These are phyloP conservation scores for Claviceps fusiformis DNA, from an alignment of 2,329 filamentous ascomycete species.

Conservation along the genomic window DNA sequence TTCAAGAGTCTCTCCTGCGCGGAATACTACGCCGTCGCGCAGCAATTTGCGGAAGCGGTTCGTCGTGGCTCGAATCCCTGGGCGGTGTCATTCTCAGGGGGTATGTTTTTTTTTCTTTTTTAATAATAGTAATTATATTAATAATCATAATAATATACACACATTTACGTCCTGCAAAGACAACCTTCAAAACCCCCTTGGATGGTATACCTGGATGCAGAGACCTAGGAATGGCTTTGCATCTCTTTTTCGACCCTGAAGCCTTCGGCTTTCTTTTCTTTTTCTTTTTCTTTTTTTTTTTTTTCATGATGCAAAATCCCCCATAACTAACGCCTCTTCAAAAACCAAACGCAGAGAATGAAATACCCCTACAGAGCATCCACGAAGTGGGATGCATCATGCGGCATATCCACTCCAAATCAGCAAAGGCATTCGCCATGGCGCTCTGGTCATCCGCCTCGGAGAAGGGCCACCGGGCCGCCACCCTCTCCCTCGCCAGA, in stretches of 20 bases:
- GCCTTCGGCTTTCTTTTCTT: background rate
- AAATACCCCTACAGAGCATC: conserved; percentile 9
- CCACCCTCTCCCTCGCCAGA: conserved; percentile 17
- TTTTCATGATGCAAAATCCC: background rate
- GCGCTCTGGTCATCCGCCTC: conserved; percentile 20
- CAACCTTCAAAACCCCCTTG: too few relatives aligned
- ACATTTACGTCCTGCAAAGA: too few relatives aligned
- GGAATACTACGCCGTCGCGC: conserved; percentile 13
- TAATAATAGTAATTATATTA: too few relatives aligned
- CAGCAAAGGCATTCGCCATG: conserved; percentile 9
- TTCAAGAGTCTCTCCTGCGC: conserved; percentile 11
- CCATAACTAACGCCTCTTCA: background rate
- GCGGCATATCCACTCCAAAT: conserved; percentile 6
- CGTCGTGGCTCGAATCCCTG: conserved; percentile 11
- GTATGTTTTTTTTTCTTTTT: conserved; percentile 11
- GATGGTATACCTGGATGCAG: too few relatives aligned
- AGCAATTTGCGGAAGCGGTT: conserved; percentile 12
- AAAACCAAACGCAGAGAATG: conserved; percentile 7
- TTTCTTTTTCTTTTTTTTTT: too few relatives aligned
- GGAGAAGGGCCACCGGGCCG: conserved; percentile 15
- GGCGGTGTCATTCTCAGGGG: conserved; percentile 9
- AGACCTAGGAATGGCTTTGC: too few relatives aligned
- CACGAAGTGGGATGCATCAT: conserved; percentile 19
- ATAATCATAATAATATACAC: too few relatives aligned
- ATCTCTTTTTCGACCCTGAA: background rate